Percentiles rank a stretch among this genome's conserved stretches.
These are phyloP conservation scores for Caloboletus firmus DNA, from an alignment of 1,284 basidiomycete species.

Conservation along the genomic window DNA sequence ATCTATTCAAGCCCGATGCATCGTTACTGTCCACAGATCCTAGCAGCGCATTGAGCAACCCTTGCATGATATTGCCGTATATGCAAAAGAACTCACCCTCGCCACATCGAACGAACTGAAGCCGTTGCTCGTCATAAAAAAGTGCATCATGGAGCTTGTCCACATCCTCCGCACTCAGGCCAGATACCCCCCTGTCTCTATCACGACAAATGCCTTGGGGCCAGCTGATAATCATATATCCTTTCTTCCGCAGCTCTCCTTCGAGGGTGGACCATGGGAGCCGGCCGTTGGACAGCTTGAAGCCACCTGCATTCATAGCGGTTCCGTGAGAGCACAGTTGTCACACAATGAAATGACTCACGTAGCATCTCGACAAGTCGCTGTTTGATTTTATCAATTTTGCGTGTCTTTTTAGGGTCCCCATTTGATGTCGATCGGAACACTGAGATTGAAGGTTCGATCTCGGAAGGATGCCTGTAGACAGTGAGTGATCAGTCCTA, in stretches of 20 bases:
- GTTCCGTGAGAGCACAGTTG: neutral
- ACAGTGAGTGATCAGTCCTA: too few relatives aligned
- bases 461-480: too few relatives aligned
- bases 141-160: conserved; percentile 7
- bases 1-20: neutral
- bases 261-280: conserved; percentile 17
- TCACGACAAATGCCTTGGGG: conserved; percentile 3
- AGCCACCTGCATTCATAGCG: neutral
- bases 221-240: conserved; percentile 14
- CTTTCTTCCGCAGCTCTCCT: neutral
- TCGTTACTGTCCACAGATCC: neutral
- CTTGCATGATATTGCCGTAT: too few relatives aligned
- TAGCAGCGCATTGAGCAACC: neutral
- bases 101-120: too few relatives aligned
- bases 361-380: conserved; percentile 12
- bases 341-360: neutral
- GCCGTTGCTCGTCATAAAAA: neutral
- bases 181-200: conserved; percentile 10
- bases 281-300: neutral
- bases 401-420: too few relatives aligned
- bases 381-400: too few relatives aligned
- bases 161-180: conserved; percentile 6
- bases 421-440: too few relatives aligned
- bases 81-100: too few relatives aligned
- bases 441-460: too few relatives aligned